Base-by-base conservation (phyloP, 75 land plant species). In the Picea glauca region DNA sequence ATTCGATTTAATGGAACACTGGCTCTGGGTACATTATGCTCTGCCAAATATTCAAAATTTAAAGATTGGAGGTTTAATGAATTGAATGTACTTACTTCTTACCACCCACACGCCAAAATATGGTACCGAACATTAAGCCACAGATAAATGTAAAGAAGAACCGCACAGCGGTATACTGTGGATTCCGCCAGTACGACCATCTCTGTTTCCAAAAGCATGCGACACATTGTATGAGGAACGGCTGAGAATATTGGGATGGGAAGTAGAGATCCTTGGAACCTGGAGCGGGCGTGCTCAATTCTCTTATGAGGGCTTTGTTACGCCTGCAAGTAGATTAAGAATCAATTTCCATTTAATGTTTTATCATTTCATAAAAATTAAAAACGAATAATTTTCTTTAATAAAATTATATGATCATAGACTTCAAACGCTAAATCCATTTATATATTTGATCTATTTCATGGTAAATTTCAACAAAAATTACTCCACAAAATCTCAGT, bases 121-220 rank as follows among this genome's bases (percentile, higher is more conserved):
- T 86, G 32, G 85, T 77, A 3, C 98, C 98, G 81, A 93, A 91
- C 20, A 93, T 13, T 20, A 93, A 17, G n/a, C 87, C 93, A 35
- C 85, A 74, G 3, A 88, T 58, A 13, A 70, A 50, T 23, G 98
- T 91, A 84, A 89, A 78, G 74, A 93, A 79, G 61, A 93, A 80
- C n/a, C 98, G 87, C 38, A 93, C 84, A n/a, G 81, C 90, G 74
- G 90, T 93, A 79, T 94, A 94, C 40, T 74, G 76, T 38, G 98
- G 91, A 62, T 93, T 89, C 50, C 93, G 87, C 98, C 98, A 94
- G 75, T 93, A 93, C 7, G 96, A 91, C 82, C 85, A 76, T 75
- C 86, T 78, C 66, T 93, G 92, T 80, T 90, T 90, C 92, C 92
- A 90, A 7, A 83, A 77, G 62, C 87, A 84, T 5, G 92, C 92